Conservation (phyloP, 345 rosid species). For the Turritis glabra region DNA sequence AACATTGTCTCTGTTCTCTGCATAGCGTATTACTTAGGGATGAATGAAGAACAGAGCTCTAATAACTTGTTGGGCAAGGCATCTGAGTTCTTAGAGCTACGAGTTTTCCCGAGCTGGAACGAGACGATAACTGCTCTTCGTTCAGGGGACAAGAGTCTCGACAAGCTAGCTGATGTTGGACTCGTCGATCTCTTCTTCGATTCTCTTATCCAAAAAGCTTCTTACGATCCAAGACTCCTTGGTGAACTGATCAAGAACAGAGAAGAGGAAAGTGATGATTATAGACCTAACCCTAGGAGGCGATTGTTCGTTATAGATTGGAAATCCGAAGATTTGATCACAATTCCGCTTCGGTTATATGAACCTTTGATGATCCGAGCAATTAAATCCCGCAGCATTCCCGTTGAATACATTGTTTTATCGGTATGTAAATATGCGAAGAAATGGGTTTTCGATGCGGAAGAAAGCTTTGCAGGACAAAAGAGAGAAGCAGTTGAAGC, state of each 20-base stretch:
- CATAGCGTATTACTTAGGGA: slow-evolving; percentile 57
- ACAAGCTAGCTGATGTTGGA: slow-evolving; percentile 48
- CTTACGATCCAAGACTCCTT: slow-evolving; percentile 56
- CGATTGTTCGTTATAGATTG: slow-evolving; percentile 59
- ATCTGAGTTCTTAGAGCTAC: slow-evolving; percentile 48
- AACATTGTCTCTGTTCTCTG: slow-evolving; percentile 63
- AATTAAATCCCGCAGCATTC: slow-evolving; percentile 47
- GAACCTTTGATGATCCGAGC: slow-evolving; percentile 50
- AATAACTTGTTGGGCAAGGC: slow-evolving; percentile 59
- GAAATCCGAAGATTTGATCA: slow-evolving; percentile 60
- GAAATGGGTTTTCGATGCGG: slow-evolving; percentile 45
- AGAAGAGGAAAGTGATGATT: slow-evolving; percentile 37
- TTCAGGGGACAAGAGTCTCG: slow-evolving; percentile 37
- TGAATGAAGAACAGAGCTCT: slow-evolving; percentile 64
- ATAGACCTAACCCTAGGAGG: slow-evolving; percentile 67
- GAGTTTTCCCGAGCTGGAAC: slow-evolving; percentile 74
- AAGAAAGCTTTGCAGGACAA: slow-evolving; percentile 37
- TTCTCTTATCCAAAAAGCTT: slow-evolving; percentile 56
- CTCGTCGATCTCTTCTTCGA: slow-evolving; percentile 63
- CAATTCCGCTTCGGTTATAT: slow-evolving; percentile 54
- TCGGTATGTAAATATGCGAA: slow-evolving; percentile 53
- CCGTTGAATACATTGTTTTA: slow-evolving; percentile 33
- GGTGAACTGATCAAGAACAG: slow-evolving; percentile 53
- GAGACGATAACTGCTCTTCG: slow-evolving; percentile 66
- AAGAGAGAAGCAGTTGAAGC: slow-evolving; percentile 59